Conservation (phyloP, 2,329 filamentous ascomycete genomes). For the Aspergillus tanneri region DNA sequence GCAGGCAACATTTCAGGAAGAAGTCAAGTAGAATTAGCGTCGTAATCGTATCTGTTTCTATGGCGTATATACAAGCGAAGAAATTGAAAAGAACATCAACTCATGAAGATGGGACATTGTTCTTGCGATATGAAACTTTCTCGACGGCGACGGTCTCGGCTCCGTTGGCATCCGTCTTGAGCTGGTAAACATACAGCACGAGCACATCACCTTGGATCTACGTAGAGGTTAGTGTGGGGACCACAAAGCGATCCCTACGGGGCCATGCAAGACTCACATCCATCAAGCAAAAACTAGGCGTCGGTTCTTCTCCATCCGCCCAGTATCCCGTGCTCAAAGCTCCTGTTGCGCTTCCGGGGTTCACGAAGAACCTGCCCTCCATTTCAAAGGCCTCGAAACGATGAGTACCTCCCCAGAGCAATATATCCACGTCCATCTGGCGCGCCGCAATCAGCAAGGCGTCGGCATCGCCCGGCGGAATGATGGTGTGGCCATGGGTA, state of each 20-base stretch:
- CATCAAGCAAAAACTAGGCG: conserved; percentile 95
- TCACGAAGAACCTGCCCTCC: conserved; percentile 71
- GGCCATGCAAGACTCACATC: conserved; percentile 66
- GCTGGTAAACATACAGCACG: conserved; percentile 90
- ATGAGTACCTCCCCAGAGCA: conserved; percentile 69
- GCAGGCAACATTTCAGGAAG: conserved; percentile 3
- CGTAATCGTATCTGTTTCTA: conserved; percentile 21
- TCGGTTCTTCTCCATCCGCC: conserved; percentile 65
- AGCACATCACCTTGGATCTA: conserved; percentile 95
- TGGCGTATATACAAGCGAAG: conserved; percentile 35
- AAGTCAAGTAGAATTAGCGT: conserved; percentile 14
- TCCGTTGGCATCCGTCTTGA: conserved; percentile 73
- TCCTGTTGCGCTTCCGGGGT: conserved; percentile 67
- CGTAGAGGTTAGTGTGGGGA: conserved; percentile 11
- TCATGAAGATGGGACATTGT: conserved; percentile 60
- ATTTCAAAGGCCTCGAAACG: conserved; percentile 70
- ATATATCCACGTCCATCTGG: conserved; percentile 69
- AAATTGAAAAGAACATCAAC: conserved; percentile 14
- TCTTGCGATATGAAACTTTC: conserved; percentile 83
- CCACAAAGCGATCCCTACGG: background rate
- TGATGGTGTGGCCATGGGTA: conserved; percentile 70
- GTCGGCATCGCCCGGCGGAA: conserved; percentile 65
- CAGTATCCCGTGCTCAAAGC: conserved; percentile 63
- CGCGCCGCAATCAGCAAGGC: conserved; percentile 65
- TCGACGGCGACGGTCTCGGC: conserved; percentile 78